Evolutionary conservation across 2,329 filamentous ascomycete species (phyloP).

Genomic region (Alternaria brassicae): DNA sequence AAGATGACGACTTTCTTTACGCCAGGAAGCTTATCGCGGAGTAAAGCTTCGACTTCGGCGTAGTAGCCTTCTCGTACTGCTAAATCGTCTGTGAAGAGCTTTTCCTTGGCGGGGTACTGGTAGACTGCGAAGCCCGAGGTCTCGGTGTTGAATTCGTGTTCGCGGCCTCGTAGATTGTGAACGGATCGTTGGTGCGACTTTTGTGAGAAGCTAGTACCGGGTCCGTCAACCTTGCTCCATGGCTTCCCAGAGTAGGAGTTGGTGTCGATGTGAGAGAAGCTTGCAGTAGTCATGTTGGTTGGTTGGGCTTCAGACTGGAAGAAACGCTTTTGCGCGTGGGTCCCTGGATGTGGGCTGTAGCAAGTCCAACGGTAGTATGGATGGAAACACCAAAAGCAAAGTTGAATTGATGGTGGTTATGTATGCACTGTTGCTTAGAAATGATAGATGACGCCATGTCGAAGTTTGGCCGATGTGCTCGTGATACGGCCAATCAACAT

Average conservation of each 20-base stretch:
- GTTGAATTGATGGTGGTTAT: slow-evolving; percentile 7
- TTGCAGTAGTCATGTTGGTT: slow-evolving; percentile 63
- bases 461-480: slow-evolving; percentile 19
- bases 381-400: neutral
- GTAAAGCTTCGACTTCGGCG: slow-evolving; percentile 64
- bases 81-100: slow-evolving; percentile 62
- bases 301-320: neutral
- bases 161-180: slow-evolving; percentile 61
- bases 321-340: neutral
- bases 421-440: slow-evolving; percentile 34
- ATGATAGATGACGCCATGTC: slow-evolving; percentile 34
- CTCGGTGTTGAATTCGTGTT: slow-evolving; percentile 62
- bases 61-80: slow-evolving; percentile 67
- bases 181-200: slow-evolving; percentile 58
- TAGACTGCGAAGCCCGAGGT: slow-evolving; percentile 66
- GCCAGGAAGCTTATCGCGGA: slow-evolving; percentile 62
- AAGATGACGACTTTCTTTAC: slow-evolving; percentile 72
- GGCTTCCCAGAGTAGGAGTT: slow-evolving; percentile 61
- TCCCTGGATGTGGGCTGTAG: neutral
- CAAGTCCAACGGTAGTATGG: neutral
- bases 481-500: slow-evolving; percentile 27
- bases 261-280: slow-evolving; percentile 68
- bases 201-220: slow-evolving; percentile 62
- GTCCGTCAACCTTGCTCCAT: slow-evolving; percentile 71
- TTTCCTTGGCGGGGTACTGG: slow-evolving; percentile 61